Evolutionary conservation across 441 rosid genomes (phyloP).

Genomic region (Pelargonium cotyledonis): DNA sequence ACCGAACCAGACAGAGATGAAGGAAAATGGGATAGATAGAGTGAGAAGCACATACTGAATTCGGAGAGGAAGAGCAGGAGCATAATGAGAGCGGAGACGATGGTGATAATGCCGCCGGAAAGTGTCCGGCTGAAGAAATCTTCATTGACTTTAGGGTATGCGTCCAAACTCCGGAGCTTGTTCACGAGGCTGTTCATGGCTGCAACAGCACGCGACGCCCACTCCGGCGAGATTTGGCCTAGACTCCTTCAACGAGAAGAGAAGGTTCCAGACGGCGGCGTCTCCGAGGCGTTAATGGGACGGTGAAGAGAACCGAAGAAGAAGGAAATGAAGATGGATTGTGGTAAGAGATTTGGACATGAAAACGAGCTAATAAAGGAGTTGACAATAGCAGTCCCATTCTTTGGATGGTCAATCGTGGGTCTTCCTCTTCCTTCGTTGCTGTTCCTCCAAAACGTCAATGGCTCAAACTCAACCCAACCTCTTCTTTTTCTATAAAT

Average conservation of each 20-base stretch:
- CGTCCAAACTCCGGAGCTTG: constrained; percentile 25
- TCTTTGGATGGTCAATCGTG: not conserved
- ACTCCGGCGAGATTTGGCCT: constrained; percentile 1
- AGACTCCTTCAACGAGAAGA: not conserved
- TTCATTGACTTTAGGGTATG: constrained; percentile 29
- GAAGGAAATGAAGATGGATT: not conserved
- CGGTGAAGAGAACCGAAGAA: not conserved
- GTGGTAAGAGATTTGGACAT: not conserved
- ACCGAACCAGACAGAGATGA: not conserved
- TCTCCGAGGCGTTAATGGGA: not conserved
- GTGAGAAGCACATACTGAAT: constrained; percentile 22
- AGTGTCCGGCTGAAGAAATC: constrained; percentile 28
- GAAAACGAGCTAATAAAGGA: not conserved
- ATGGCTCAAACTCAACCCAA: not conserved
- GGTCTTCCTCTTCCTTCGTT: not conserved
- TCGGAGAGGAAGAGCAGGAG: constrained; percentile 27
- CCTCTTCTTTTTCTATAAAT: not conserved
- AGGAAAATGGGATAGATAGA: not conserved
- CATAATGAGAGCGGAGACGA: constrained; percentile 23
- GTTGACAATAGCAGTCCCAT: not conserved
- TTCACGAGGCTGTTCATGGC: constrained; percentile 18
- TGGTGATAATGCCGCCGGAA: constrained; percentile 27
- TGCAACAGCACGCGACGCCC: not conserved
- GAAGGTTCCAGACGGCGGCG: not conserved
- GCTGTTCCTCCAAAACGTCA: not conserved